Evolutionary conservation across 2,329 filamentous ascomycete species (phyloP), one percentile per base, ranked within the genome.

Genomic region (Fusarium longipes): DNA sequence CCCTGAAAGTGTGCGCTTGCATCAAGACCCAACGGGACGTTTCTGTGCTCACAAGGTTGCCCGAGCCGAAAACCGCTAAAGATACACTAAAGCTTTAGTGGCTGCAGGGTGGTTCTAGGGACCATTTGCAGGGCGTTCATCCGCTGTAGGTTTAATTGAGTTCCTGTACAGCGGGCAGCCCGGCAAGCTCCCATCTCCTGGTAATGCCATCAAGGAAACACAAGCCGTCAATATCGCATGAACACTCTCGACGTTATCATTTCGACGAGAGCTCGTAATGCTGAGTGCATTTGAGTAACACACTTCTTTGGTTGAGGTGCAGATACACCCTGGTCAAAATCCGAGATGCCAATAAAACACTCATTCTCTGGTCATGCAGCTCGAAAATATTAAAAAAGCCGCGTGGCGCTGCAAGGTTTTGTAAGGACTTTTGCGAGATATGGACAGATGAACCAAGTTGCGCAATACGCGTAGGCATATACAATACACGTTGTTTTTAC

Each of bases 381-480:
- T 64, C 49, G 55, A 68, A 55, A 68, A 65, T 53, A 44, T 59
- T 33, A 67, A 50, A n/a, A 51, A 56, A 27, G 60, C 57, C 57
- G 61, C 63, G 70, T 72, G 70, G 70, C 70, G 68, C 35, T 71
- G 53, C 70, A 72, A 68, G 70, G 63, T 72, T 72, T 68, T 71
- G 42, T 39, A 50, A 57, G 69, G 63, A 42, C 63, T 60, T 67
- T 66, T 70, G 42, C 30, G 15, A 53, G 35, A 50, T 15, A 22
- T 25, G 49, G 15, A 42, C 24, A 43, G 35, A 24, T 29, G 42
- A 30, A 36, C 42, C 18, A 32, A 24, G 20, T 27, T 47, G 63
- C 53, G 59, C 56, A 65, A 70, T 42, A 45, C 51, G 49, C 20
- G 22, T 27, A 64, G 44, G 53, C 40, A 60, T 36, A 55, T 49